A percentile compares a stretch with the other conserved stretches of the same genome.
Evolutionary conservation across 2,329 filamentous ascomycete genomes (phyloP).

Genomic region (Pseudocercospora macadamiae): DNA sequence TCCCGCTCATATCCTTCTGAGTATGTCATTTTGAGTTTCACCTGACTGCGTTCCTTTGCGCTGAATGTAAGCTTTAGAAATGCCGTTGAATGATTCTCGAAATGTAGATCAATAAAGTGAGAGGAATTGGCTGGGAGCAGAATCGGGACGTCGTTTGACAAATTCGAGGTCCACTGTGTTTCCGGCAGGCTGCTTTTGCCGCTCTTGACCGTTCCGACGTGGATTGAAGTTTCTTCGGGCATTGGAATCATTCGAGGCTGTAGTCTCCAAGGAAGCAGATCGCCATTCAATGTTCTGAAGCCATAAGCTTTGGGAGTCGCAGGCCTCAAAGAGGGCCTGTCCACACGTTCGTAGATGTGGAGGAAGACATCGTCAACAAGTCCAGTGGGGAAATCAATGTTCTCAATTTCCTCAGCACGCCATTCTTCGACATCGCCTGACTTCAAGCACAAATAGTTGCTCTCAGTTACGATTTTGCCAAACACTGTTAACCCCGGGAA

Average conservation of each 20-base stretch:
- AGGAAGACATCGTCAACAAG: conserved; percentile 46
- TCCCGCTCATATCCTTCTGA: conserved; percentile 42
- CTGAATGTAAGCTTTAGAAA: background rate
- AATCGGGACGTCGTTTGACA: background rate
- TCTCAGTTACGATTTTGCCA: conserved; percentile 22
- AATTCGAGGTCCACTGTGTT: background rate
- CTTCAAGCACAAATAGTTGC: background rate
- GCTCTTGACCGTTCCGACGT: background rate
- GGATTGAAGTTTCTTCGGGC: conserved; percentile 33
- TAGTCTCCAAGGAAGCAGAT: conserved; percentile 46
- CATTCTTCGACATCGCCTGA: conserved; percentile 25
- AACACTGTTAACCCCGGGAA: conserved; percentile 36
- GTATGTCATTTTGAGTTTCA: conserved; percentile 33
- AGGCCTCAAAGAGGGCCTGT: background rate
- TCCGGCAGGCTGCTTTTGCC: background rate
- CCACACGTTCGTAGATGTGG: conserved; percentile 37
- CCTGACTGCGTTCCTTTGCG: background rate
- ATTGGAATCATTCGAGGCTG: conserved; percentile 44
- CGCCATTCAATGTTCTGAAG: conserved; percentile 43
- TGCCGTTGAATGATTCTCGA: background rate
- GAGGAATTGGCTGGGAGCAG: background rate
- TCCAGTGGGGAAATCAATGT: conserved; percentile 34
- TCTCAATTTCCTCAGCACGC: conserved; percentile 32
- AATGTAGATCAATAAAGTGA: background rate
- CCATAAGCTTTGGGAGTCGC: conserved; percentile 33